phyloP scores from a whole-genome alignment of 495 filamentous ascomycete genomes.

The Penicillium antarcticum region DNA sequence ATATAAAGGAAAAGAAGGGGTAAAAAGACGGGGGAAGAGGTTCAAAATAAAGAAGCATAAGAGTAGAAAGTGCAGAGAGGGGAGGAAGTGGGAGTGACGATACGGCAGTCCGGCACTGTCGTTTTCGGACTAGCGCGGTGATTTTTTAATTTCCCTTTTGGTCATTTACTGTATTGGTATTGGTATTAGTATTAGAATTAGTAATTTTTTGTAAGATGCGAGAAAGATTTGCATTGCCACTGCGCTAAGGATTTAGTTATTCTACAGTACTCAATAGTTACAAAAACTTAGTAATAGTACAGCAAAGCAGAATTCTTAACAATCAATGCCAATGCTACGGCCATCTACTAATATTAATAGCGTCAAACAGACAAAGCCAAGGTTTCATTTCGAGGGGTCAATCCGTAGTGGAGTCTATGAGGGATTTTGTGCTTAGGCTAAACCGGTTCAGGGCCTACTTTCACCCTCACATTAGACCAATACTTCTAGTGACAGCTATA shows the following conservation, averaged over 20 bases:
- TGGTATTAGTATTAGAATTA: not conserved
- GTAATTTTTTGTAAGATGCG: too few species aligned
- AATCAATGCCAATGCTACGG: too few species aligned
- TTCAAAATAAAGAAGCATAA: conserved; percentile 13
- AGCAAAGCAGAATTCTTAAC: too few species aligned
- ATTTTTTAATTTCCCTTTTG: not conserved
- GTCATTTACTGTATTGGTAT: not conserved
- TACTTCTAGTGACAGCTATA: not conserved
- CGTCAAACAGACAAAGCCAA: not conserved
- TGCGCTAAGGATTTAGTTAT: too few species aligned
- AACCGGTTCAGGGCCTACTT: conserved; percentile 16
- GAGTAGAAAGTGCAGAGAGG: conserved; percentile 8
- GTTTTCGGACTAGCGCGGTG: conserved; percentile 20
- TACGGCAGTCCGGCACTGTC: conserved; percentile 25
- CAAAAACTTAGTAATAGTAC: too few species aligned
- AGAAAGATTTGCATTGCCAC: too few species aligned
- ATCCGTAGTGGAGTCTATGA: conserved; percentile 24
- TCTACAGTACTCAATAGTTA: too few species aligned
- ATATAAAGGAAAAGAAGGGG: conserved; percentile 17
- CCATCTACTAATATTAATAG: too few species aligned
- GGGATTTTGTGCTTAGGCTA: conserved; percentile 29
- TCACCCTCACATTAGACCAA: not conserved
- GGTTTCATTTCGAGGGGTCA: conserved; percentile 8
- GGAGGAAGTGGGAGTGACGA: conserved; percentile 18
- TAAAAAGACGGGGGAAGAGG: conserved; percentile 14